Conservation (phyloP, 306 rosid species). For the Begonia fuchsioides region DNA sequence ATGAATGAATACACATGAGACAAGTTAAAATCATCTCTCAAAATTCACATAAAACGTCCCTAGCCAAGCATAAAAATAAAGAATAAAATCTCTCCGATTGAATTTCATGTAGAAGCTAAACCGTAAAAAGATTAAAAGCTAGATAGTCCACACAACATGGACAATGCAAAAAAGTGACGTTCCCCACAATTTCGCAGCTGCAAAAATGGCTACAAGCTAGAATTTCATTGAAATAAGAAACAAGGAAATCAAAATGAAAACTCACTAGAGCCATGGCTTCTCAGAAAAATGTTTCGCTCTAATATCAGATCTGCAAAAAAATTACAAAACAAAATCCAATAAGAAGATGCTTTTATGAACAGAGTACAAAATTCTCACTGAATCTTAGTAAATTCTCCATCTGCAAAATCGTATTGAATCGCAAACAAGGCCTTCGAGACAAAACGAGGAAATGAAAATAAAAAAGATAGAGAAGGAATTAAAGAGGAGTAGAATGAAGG, state of each 20-base stretch:
- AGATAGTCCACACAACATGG: not conserved
- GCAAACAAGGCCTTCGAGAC: no score
- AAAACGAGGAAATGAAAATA: not conserved
- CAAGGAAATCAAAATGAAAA: not conserved
- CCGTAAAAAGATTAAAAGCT: no score
- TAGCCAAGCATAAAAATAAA: no score
- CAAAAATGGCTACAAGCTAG: no score
- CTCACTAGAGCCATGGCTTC: conserved; percentile 77
- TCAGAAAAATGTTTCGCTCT: conserved; percentile 24
- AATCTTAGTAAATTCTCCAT: not conserved
- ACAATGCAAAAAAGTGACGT: not conserved
- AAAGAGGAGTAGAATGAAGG: not conserved
- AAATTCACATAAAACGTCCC: no score
- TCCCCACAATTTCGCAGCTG: not conserved
- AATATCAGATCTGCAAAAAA: conserved; percentile 32
- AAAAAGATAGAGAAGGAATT: not conserved
- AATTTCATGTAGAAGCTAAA: no score
- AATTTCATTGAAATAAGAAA: not conserved
- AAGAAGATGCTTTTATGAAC: not conserved
- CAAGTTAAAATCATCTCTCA: no score
- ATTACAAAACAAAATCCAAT: not conserved
- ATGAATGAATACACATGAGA: no score
- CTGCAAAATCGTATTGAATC: no score
- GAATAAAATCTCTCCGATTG: no score
- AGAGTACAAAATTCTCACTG: not conserved